Evolutionary conservation across 208 protist genomes (phyloP).

Genomic region (Leishmania lainsoni): DNA sequence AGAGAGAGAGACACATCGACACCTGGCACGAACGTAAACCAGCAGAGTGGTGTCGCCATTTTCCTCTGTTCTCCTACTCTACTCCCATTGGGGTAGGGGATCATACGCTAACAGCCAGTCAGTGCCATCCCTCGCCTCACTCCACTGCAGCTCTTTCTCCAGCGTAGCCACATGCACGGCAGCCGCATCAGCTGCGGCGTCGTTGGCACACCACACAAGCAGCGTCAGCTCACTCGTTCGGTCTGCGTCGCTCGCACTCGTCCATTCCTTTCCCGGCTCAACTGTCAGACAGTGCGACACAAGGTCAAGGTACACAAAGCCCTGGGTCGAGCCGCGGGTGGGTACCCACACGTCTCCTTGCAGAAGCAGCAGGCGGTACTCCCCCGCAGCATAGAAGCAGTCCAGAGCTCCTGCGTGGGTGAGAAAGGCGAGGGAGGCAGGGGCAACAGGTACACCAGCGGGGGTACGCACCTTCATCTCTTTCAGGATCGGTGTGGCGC

Average conservation of each 20-base stretch:
- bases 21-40: background rate
- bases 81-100: slow-evolving; percentile 43
- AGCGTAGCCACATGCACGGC: slow-evolving; percentile 15
- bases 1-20: background rate
- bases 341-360: slow-evolving; percentile 56
- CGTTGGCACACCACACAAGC: slow-evolving; percentile 34
- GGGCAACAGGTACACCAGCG: slow-evolving; percentile 33
- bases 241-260: slow-evolving; percentile 5
- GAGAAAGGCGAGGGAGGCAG: slow-evolving; percentile 40
- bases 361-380: slow-evolving; percentile 38
- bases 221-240: slow-evolving; percentile 41
- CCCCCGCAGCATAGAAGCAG: slow-evolving; percentile 30
- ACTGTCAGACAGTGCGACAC: slow-evolving; percentile 47
- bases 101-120: slow-evolving; percentile 31
- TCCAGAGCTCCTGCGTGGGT: slow-evolving; percentile 36
- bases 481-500: background rate
- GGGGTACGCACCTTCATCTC: slow-evolving; percentile 18
- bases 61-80: slow-evolving; percentile 1
- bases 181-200: slow-evolving; percentile 3
- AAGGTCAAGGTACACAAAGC: slow-evolving; percentile 39
- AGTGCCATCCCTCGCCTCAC: slow-evolving; percentile 25
- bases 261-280: slow-evolving; percentile 43
- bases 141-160: slow-evolving; percentile 37
- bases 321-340: slow-evolving; percentile 37
- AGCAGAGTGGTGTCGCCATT: background rate